Percentiles rank a stretch among this genome's conserved stretches.
Evolutionary conservation across 2,329 filamentous ascomycete species (phyloP).

Genomic region (Hypoxylon sp.): DNA sequence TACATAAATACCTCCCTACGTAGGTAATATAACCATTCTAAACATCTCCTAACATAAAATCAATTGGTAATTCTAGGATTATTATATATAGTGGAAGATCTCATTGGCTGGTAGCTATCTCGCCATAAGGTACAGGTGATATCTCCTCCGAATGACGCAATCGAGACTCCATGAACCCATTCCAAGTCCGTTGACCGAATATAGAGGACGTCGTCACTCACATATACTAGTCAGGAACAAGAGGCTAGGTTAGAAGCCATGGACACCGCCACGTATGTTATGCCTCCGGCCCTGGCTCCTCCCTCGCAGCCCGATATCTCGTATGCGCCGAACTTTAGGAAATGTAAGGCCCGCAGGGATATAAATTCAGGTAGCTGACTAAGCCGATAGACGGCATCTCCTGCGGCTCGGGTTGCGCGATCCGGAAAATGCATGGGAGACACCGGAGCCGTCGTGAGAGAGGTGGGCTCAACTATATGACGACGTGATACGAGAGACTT

Average conservation of each 20-base stretch:
- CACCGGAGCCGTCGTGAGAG: constrained; percentile 58
- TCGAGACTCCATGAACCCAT: constrained; percentile 15
- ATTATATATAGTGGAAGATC: background rate
- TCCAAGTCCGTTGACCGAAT: constrained; percentile 7
- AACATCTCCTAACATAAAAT: background rate
- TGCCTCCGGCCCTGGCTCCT: constrained; percentile 47
- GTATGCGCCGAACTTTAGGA: constrained; percentile 67
- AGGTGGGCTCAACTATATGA: constrained; percentile 68
- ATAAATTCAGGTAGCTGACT: constrained; percentile 54
- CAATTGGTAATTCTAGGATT: background rate
- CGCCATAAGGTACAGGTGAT: constrained; percentile 16
- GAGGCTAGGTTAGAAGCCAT: constrained; percentile 14
- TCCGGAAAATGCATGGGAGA: constrained; percentile 63
- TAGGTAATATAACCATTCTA: background rate
- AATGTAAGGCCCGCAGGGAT: constrained; percentile 65
- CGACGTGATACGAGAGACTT: constrained; percentile 63
- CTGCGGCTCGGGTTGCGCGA: constrained; percentile 65
- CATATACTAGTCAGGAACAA: background rate
- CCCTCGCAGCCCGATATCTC: constrained; percentile 69
- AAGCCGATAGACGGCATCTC: constrained; percentile 59
- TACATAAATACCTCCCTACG: too few species aligned
- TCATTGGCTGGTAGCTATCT: constrained; percentile 13
- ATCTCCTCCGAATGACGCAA: constrained; percentile 36
- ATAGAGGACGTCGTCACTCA: constrained; percentile 19
- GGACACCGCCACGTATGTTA: constrained; percentile 43